Base-by-base conservation (phyloP, 148 eudicot species). In the Oxyria digyna region DNA sequence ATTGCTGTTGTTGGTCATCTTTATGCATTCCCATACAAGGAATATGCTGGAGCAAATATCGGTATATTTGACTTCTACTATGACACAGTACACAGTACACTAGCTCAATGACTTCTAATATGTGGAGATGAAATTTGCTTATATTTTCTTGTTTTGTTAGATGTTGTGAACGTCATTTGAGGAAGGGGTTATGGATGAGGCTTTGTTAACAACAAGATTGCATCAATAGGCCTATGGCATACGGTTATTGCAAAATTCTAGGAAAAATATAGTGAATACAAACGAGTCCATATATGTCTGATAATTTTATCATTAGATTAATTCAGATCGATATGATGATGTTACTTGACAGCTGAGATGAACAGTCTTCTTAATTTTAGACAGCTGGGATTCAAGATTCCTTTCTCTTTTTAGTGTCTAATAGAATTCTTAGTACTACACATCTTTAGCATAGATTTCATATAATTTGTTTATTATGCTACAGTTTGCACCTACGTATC, bases 401-500 rank as follows among this genome's bases (percentile, higher is more conserved):
- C 21, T 67, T 67, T 11, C 9, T 18, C 12, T 1, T 0, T 18
- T 52, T 18, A 5, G 20, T 6, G n/a, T n/a, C n/a, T 35, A 6
- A 35, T 35, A 35, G 6, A 6, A 35, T 35, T 3, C 6, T 35
- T 35, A 35, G 4, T 35, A 35, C 3, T 35, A 2, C 6, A 6
- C 6, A 35, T 3, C 38, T 6, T 35, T 6, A 35, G 38, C 38
- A 35, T 35, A 35, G 38, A 35, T 35, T 6, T 55, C 15, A 59
- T n/a, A n/a, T n/a, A n/a, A n/a, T n/a, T n/a, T n/a, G n/a, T n/a
- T n/a, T n/a, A n/a, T n/a, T n/a, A n/a, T n/a, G n/a, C n/a, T n/a
- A 72, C 90, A 93, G 98, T 93, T 93, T 81, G 98, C 98, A n/a
- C 98, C 98, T 57, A 90, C 98, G 27, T 93, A 93, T 75, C 98